phyloP scores from a whole-genome alignment of 331 rosid species.

The Stylosanthes scabra region DNA sequence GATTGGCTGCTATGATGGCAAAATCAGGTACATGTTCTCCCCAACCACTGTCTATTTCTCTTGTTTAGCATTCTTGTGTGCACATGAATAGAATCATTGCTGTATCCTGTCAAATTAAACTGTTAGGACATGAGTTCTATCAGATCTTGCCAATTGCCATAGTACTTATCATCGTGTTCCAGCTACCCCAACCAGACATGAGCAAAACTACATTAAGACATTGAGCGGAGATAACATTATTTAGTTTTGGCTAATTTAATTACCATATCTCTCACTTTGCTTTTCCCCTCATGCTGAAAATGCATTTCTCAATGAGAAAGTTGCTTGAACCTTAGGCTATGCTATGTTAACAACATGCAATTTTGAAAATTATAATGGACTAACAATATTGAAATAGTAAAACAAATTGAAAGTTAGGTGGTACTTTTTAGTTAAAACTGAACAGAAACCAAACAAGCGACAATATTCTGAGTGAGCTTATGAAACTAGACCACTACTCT shows the following conservation, averaged over 20 bases:
- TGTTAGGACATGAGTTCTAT: conserved; percentile 1
- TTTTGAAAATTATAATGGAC: not conserved
- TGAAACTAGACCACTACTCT: not conserved
- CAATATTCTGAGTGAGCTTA: not conserved
- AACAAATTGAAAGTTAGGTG: too few relatives aligned
- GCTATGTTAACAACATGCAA: not conserved
- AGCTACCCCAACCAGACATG: not conserved
- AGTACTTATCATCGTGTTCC: not conserved
- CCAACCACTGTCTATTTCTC: not conserved
- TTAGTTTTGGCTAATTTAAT: not conserved
- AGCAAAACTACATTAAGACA: not conserved
- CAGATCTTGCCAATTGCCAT: not conserved
- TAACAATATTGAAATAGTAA: too few relatives aligned
- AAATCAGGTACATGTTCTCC: conserved; percentile 73
- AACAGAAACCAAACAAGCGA: too few relatives aligned
- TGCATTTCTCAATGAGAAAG: not conserved
- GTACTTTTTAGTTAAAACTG: too few relatives aligned
- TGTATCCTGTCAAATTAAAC: conserved; percentile 9
- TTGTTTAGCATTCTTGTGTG: conserved; percentile 8
- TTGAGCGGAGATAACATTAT: not conserved
- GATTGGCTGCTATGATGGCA: conserved; percentile 98
- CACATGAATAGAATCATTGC: conserved; percentile 21
- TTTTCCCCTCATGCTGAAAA: not conserved
- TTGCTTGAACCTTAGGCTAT: not conserved
- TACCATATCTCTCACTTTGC: not conserved